Base-by-base conservation (phyloP, 306 rosid species). In the Vachellia pachyceras region DNA sequence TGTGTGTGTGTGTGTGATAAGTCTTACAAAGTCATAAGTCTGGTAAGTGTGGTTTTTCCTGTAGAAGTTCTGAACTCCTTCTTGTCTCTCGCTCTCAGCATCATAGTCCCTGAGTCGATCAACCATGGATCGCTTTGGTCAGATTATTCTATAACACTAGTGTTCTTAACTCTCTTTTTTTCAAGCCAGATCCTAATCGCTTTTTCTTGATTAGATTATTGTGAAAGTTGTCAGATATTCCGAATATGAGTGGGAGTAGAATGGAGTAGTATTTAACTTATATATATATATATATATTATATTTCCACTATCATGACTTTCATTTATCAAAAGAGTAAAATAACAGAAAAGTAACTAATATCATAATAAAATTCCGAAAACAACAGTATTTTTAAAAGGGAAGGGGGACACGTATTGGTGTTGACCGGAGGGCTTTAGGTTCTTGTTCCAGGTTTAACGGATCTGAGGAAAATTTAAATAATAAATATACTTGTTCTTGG, bases 21-120 rank as follows among this genome's bases (percentile, higher is more conserved):
- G 15, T 58, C 88, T 84, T 85, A 87, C 88, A 55, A 79, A 87
- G 39, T 80, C 82, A 80, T 29, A 69, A 70, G 87, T 82, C 73
- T 87, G 90, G 72, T 87, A 80, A 33, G 72, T 73, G 73, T 85
- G 90, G 14, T 85, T 84, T 76, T 77, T 9, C 42, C 75, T 81
- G 71, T 87, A 87, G 52, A 75, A 80, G 55, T 82, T 72, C 76
- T 80, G 84, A 68, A 87, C 88, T 3, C 71, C 73, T 13, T 65
- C 81, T 55, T 77, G 83, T 75, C 90, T 85, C 70, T 73, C 80
- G 3, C 80, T 80, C 54, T 83, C 83, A 17, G 50, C 82, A 39
- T 80, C 86, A 64, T 87, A 82, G 52, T 80, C 55, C 41, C 88
- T 87, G 77, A 17, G 35, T 73, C 14, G 15, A 39, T 60, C 64